phyloP scores from a whole-genome alignment of 2,329 filamentous ascomycete genomes.

The Penicillium hordei region DNA sequence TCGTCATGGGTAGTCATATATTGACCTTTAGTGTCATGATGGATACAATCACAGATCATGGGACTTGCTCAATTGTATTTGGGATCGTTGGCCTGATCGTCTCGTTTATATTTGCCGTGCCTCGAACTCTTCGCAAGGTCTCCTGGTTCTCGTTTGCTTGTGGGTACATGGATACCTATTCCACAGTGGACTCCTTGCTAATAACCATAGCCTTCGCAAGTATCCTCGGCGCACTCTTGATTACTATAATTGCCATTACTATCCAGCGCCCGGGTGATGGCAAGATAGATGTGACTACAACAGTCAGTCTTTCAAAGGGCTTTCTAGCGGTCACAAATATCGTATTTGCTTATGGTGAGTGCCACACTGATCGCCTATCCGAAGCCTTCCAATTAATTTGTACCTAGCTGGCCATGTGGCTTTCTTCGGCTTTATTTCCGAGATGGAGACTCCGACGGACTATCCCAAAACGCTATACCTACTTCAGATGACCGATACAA shows the following conservation, averaged over 20 bases:
- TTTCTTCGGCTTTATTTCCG: slow-evolving; percentile 65
- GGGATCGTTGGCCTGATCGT: slow-evolving; percentile 56
- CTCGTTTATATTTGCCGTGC: slow-evolving; percentile 58
- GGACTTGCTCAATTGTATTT: slow-evolving; percentile 62
- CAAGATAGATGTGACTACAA: slow-evolving; percentile 33
- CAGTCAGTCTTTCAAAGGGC: slow-evolving; percentile 47
- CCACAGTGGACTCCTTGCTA: not conserved
- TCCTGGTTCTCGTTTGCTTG: slow-evolving; percentile 60
- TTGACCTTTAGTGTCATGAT: slow-evolving; percentile 67
- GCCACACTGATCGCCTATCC: not conserved
- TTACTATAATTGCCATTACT: slow-evolving; percentile 65
- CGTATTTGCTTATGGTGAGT: slow-evolving; percentile 63
- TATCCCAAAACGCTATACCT: slow-evolving; percentile 62
- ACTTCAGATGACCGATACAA: slow-evolving; percentile 57
- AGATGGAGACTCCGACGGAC: slow-evolving; percentile 60
- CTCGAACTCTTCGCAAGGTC: slow-evolving; percentile 60
- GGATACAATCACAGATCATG: slow-evolving; percentile 60
- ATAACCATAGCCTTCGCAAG: slow-evolving; percentile 55
- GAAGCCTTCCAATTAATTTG: slow-evolving; percentile 16
- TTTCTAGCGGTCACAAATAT: slow-evolving; percentile 66
- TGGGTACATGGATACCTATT: slow-evolving; percentile 23
- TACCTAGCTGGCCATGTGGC: slow-evolving; percentile 57
- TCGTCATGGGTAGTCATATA: slow-evolving; percentile 67
- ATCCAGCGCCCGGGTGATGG: slow-evolving; percentile 45
- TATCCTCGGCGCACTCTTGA: slow-evolving; percentile 60